These are phyloP conservation scores for Calonectria multiphialidica DNA, from an alignment of 2,329 filamentous ascomycete species.

Conservation along the genomic window DNA sequence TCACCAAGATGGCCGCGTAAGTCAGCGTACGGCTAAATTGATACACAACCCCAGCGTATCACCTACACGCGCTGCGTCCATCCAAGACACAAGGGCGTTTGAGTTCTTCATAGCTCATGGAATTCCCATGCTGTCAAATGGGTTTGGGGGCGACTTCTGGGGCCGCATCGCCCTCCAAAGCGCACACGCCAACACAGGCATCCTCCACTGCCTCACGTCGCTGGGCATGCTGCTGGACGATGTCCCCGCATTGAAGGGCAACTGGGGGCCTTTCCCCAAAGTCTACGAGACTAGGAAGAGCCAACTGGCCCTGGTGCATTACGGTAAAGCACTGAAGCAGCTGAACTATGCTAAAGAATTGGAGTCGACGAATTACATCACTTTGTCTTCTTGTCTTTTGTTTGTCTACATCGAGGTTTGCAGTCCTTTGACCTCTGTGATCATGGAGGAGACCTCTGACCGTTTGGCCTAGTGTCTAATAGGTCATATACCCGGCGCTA, in stretches of 20 bases:
- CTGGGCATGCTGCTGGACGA: background rate
- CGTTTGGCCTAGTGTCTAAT: background rate
- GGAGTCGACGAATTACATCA: background rate
- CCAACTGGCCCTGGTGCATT: background rate
- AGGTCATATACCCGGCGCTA: background rate
- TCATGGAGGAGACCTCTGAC: background rate
- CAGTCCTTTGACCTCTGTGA: accelerated
- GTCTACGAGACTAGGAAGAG: background rate
- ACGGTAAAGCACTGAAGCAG: background rate
- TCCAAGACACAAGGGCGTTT: background rate
- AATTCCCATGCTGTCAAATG: background rate
- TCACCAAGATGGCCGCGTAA: too few species aligned
- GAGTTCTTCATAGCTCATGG: background rate
- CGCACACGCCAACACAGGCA: background rate
- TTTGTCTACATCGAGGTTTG: background rate
- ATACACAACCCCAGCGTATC: background rate
- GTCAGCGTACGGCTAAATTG: background rate
- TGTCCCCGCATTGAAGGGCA: background rate
- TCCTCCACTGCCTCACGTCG: background rate
- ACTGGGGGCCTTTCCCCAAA: background rate
- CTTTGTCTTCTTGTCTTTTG: background rate
- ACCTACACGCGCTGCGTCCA: background rate
- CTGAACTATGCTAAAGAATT: background rate
- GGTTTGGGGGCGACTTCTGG: background rate
- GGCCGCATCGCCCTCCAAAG: background rate